Evolutionary conservation across 148 eudicot genomes (phyloP), one percentile per base, ranked within the genome.

Genomic region (Nyssa sinensis): DNA sequence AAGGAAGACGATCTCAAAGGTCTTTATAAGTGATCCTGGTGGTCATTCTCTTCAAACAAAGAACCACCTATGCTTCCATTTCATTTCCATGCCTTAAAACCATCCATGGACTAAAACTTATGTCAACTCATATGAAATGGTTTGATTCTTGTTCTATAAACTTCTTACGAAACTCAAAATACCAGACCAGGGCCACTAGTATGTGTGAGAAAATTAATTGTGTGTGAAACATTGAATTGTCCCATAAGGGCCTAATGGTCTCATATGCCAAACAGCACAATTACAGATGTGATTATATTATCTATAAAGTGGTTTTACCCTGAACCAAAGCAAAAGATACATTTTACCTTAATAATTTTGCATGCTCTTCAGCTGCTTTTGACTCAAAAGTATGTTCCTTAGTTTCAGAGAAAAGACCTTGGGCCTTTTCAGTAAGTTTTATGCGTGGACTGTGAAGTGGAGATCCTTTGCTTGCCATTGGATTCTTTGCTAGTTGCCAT

Each of bases 351-450:
- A 95, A 82, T 79, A 96, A 77, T 77, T 85, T 96, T 78, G 99
- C 97, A 89, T 96, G 99, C 82, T 96, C 99, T 77, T 93, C 97
- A 73, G 99, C 96, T 64, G 94, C 99, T 80, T 88, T 96, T 32
- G 95, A 89, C 86, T 96, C 99, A 77, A 96, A 95, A 41, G 67
- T 81, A 84, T 96, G 94, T 72, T 93, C 99, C 77, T 93, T 96
- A 55, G 99, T 91, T 75, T 96, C 93, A 39, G 85, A 81, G 72
- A 96, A 96, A 44, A 96, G 90, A 82, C 87, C 86, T 62, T 85
- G 90, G 58, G 93, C 86, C 79, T 96, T 91, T 76, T 96, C 99
- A 67, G 93, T 87, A 55, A 88, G 88, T 81, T 96, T 96, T 73
- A 96, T 82, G 59, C 99, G 98, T 59, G 94, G 98, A 70, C 91